Conservation (phyloP, 371 early-diverging fungal species). For the Capniomyces stellatus region DNA sequence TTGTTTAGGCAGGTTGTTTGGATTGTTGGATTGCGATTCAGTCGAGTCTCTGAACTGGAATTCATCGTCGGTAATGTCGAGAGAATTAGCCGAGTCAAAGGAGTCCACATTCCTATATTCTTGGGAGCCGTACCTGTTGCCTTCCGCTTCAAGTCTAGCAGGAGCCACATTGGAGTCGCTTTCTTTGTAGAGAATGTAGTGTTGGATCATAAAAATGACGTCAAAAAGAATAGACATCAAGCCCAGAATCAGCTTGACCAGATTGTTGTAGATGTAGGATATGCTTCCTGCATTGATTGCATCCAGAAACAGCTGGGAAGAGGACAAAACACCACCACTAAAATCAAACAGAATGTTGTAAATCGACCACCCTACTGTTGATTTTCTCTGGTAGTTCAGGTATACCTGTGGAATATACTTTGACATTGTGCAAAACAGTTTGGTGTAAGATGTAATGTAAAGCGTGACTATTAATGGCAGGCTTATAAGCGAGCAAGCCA, state of each 20-base stretch:
- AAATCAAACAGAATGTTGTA: conserved; percentile 79
- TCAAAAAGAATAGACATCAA: conserved; percentile 65
- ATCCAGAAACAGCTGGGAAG: conserved; percentile 63
- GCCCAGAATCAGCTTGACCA: conserved; percentile 56
- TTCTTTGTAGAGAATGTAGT: conserved; percentile 45
- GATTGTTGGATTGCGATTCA: too few relatives aligned
- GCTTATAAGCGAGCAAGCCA: background rate
- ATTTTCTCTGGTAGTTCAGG: conserved; percentile 52
- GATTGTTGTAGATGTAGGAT: conserved; percentile 30
- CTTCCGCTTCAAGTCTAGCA: too few relatives aligned
- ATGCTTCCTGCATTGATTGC: conserved; percentile 40
- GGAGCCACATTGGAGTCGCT: too few relatives aligned
- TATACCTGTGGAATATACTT: conserved; percentile 83
- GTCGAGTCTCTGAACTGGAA: too few relatives aligned
- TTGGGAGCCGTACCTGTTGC: too few relatives aligned
- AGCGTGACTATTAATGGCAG: conserved; percentile 11
- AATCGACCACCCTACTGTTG: conserved; percentile 86
- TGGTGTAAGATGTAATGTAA: conserved; percentile 61
- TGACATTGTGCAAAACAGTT: conserved; percentile 51
- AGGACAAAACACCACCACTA: conserved; percentile 67
- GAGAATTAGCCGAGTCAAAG: too few relatives aligned
- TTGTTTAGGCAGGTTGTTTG: too few relatives aligned
- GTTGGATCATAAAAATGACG: conserved; percentile 64
- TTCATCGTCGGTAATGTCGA: too few relatives aligned
- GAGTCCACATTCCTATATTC: too few relatives aligned